Conservation (phyloP, 2,329 filamentous ascomycete genomes). For the Cladophialophora immunda region DNA sequence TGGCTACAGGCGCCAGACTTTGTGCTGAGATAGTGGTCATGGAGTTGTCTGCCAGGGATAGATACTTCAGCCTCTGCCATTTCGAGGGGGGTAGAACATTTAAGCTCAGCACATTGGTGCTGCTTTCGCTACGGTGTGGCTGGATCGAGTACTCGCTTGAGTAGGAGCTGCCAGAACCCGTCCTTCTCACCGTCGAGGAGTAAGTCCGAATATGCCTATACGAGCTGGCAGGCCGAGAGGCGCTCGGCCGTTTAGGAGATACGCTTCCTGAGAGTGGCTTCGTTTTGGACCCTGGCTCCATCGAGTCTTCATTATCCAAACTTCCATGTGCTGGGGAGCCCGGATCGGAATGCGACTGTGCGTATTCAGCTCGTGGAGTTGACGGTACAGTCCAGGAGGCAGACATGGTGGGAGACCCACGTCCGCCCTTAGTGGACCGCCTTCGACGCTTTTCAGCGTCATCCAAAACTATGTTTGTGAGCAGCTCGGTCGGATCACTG, state of each 20-base stretch:
- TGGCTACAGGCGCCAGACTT: conserved; percentile 82
- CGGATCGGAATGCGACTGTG: conserved; percentile 73
- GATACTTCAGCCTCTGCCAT: conserved; percentile 92
- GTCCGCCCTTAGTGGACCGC: conserved; percentile 78
- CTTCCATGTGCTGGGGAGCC: conserved; percentile 65
- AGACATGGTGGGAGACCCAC: conserved; percentile 72
- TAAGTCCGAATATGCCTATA: conserved; percentile 71
- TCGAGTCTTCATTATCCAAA: conserved; percentile 43
- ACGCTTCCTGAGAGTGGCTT: conserved; percentile 65
- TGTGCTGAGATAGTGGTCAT: conserved; percentile 79
- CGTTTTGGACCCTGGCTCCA: conserved; percentile 23
- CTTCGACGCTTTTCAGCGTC: conserved; percentile 93
- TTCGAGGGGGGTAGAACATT: conserved; percentile 82
- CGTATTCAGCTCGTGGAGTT: conserved; percentile 69
- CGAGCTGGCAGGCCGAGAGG: conserved; percentile 75
- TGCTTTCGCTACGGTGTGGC: conserved; percentile 68
- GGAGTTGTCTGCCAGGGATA: conserved; percentile 90
- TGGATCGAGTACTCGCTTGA: conserved; percentile 70
- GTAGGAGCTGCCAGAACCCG: conserved; percentile 90
- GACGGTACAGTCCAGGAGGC: conserved; percentile 73
- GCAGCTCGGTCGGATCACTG: conserved; percentile 87
- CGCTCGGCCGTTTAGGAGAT: conserved; percentile 80
- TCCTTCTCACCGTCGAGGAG: conserved; percentile 79
- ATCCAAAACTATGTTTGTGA: conserved; percentile 93
- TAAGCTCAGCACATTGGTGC: conserved; percentile 76